Evolutionary conservation across 495 filamentous ascomycete species (phyloP).

Genomic region (Thermothielavioides terrestris): DNA sequence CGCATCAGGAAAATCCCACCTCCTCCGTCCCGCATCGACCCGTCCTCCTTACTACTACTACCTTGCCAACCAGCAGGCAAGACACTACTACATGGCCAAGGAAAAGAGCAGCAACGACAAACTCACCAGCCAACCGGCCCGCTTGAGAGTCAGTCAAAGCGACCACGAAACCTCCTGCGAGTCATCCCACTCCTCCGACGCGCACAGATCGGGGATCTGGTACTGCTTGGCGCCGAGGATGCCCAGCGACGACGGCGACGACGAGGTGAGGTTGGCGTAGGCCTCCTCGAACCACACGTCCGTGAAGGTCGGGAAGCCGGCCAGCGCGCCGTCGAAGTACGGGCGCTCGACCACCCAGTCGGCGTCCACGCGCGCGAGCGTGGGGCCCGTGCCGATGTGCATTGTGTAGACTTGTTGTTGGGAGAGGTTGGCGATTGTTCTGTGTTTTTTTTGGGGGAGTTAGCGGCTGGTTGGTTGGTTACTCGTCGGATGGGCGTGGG

Average conservation of each 20-base stretch:
- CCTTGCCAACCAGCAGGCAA: too few species aligned
- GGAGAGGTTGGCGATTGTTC: constrained; percentile 18
- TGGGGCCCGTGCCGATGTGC: constrained; percentile 6
- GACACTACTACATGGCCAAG: too few species aligned
- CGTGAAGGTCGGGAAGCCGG: constrained; percentile 19
- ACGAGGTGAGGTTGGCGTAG: constrained; percentile 7
- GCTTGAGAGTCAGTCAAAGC: too few species aligned
- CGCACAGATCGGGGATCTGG: constrained; percentile 18
- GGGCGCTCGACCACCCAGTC: constrained; percentile 28
- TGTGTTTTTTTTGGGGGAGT: neutral
- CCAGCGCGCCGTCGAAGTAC: constrained; percentile 14
- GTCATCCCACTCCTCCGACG: constrained; percentile 15
- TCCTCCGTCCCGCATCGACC: too few species aligned
- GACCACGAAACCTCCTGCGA: constrained; percentile 11
- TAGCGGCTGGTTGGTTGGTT: neutral
- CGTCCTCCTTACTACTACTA: too few species aligned
- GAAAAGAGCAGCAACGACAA: too few species aligned
- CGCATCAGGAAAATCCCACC: too few species aligned
- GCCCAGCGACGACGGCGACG: constrained; percentile 8
- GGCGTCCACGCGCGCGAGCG: constrained; percentile 19
- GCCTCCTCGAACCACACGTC: constrained; percentile 25
- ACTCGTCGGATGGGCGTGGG: neutral
- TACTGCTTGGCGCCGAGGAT: constrained; percentile 22
- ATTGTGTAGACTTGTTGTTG: constrained; percentile 11
- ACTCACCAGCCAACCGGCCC: too few species aligned